phyloP scores from a whole-genome alignment of 2,329 filamentous ascomycete species.

The Incumbomyces lentus region DNA sequence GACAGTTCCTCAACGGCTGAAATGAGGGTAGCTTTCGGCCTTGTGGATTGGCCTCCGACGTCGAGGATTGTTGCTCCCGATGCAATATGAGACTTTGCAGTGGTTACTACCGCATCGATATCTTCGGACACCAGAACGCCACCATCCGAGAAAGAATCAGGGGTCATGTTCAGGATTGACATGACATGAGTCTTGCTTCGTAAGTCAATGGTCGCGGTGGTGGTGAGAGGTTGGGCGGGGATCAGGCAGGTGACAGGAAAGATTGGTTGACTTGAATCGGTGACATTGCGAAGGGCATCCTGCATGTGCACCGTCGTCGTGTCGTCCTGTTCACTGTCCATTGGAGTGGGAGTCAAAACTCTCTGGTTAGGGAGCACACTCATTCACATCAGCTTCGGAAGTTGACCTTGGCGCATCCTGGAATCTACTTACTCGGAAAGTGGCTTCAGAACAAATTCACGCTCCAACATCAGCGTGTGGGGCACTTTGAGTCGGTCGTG shows the following conservation, averaged over 20 bases:
- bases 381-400: neutral
- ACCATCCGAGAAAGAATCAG: conserved; percentile 94
- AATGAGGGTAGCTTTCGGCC: conserved; percentile 62
- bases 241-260: conserved; percentile 30
- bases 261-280: conserved; percentile 10
- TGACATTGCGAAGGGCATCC: conserved; percentile 6
- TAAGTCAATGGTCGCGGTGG: conserved; percentile 40
- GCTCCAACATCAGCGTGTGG: conserved; percentile 73
- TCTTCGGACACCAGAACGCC: conserved; percentile 50
- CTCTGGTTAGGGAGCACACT: neutral
- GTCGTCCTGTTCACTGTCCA: neutral
- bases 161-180: conserved; percentile 90
- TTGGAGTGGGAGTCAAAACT: neutral
- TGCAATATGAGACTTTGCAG: conserved; percentile 52
- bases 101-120: conserved; percentile 42
- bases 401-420: neutral
- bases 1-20: conserved; percentile 61
- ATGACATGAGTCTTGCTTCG: conserved; percentile 64
- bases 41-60: conserved; percentile 85
- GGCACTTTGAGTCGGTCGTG: conserved; percentile 72
- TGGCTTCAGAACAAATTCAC: conserved; percentile 87
- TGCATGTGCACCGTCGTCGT: neutral
- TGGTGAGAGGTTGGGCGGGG: conserved; percentile 41
- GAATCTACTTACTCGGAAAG: conserved; percentile 52
- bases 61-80: conserved; percentile 77